These are phyloP conservation scores for Pyricularia grisea DNA, from an alignment of 2,329 filamentous ascomycete genomes.

Conservation along the genomic window DNA sequence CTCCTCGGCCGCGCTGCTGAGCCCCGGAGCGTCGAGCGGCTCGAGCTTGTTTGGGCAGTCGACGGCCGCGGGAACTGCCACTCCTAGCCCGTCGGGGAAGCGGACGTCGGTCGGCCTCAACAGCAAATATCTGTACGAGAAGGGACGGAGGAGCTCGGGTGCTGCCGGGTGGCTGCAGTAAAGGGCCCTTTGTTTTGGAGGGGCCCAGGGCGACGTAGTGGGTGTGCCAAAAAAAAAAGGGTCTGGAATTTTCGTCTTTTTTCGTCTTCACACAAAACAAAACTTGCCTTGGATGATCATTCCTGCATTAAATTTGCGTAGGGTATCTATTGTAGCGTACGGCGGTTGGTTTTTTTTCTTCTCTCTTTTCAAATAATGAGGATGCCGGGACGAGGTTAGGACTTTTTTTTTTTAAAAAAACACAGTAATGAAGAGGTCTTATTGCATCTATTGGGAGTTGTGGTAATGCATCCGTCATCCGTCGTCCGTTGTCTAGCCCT, in stretches of 20 bases:
- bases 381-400: neutral
- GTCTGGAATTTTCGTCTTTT: neutral
- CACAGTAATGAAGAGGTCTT: neutral
- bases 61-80: slow-evolving; percentile 32
- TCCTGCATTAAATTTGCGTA: neutral
- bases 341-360: too few species aligned
- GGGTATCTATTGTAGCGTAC: neutral
- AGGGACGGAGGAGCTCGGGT: slow-evolving; percentile 50
- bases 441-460: neutral
- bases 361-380: neutral
- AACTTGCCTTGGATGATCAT: neutral
- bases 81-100: slow-evolving; percentile 62
- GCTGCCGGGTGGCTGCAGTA: slow-evolving; percentile 13
- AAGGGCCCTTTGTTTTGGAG: neutral
- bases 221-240: too few species aligned
- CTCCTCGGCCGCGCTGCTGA: neutral
- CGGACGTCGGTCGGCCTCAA: slow-evolving; percentile 70
- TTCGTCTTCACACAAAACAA: neutral
- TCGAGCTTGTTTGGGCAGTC: slow-evolving; percentile 42
- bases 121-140: slow-evolving; percentile 93
- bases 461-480: neutral
- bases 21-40: slow-evolving; percentile 31
- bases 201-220: neutral
- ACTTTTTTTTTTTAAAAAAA: neutral
- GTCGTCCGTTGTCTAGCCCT: neutral